These are phyloP conservation scores for Candida verbasci DNA, from an alignment of 805 yeast genomes.

Conservation along the genomic window DNA sequence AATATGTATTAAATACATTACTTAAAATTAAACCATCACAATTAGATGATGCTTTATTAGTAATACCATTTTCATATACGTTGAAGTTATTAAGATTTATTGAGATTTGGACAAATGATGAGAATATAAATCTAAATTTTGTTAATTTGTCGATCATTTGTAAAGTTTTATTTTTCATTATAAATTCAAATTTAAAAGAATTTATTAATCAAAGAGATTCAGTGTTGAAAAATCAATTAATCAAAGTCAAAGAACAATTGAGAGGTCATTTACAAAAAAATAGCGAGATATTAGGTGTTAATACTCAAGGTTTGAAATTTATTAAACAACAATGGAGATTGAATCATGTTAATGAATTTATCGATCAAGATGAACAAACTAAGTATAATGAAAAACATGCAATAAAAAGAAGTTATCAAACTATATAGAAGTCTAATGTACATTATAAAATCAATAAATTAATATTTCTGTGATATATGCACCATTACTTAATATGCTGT, in stretches of 20 bases:
- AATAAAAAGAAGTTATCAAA: slow-evolving; percentile 71
- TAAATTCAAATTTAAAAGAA: slow-evolving; percentile 74
- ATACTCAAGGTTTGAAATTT: slow-evolving; percentile 76
- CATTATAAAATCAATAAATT: too few species aligned
- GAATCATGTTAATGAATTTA: slow-evolving; percentile 67
- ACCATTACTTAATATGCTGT: too few species aligned
- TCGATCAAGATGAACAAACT: slow-evolving; percentile 60
- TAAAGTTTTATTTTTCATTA: slow-evolving; percentile 68
- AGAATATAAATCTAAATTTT: slow-evolving; percentile 35
- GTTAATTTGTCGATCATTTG: slow-evolving; percentile 62
- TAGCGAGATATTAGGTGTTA: slow-evolving; percentile 68
- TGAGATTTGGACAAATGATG: slow-evolving; percentile 62
- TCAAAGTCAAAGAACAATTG: slow-evolving; percentile 57
- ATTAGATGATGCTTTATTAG: slow-evolving; percentile 87
- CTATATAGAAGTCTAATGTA: too few species aligned
- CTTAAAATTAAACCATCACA: slow-evolving; percentile 75
- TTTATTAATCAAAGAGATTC: slow-evolving; percentile 66
- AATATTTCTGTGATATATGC: too few species aligned
- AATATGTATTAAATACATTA: slow-evolving; percentile 72
- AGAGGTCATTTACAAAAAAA: slow-evolving; percentile 51
- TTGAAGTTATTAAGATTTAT: slow-evolving; percentile 67
- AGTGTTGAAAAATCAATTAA: slow-evolving; percentile 57
- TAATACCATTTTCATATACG: slow-evolving; percentile 84
- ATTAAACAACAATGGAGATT: slow-evolving; percentile 75
- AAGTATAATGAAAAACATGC: slow-evolving; percentile 51